Base-by-base conservation (phyloP, 805 yeast genomes). In the Zygosaccharomyces rouxii region DNA sequence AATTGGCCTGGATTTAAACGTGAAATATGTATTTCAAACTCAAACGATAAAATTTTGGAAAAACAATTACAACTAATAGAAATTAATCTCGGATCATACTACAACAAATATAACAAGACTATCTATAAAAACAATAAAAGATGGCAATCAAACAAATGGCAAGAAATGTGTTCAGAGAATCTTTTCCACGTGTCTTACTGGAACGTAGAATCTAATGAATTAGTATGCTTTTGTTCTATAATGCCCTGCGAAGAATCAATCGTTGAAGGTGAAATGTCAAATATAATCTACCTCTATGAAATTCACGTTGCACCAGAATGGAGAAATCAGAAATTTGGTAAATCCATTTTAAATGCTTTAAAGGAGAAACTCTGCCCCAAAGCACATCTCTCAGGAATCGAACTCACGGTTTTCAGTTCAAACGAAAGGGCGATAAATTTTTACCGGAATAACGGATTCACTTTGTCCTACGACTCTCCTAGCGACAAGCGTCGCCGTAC, bases 211-310 rank as follows among this genome's bases (percentile, higher is more conserved):
- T 28, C 35, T 19, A 38, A 49, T 35, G 42, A 40, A 2, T 48
- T 47, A 3, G 25, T 39, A 2, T 44, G 57, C 28, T 65, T 61
- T 41, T 16, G 58, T 30, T 64, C 68, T 13, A 55, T 65, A 31
- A 54, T 62, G 57, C 42, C 57, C n/a, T 55, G 62, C 2, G 60
- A 61, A 42, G 68, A 62, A 42, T 35, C 44, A 16, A 59, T 55
- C 7, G 31, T 60, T n/a, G 42, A 42, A 3, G 46, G 40, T 10
- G 29, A 31, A 5, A 31, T 38, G 25, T 30, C 47, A 23, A 63
- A 33, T 9, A 33, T 64, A n/a, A 44, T 65, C n/a, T 65, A 63
- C 47, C 47, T 65, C 18, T 64, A 64, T 51, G 69, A 65, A 37
- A 55, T 65, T 25, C 69, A 65, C 37, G 42, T 63, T n/a, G 35